Conservation (phyloP, 2,329 filamentous ascomycete genomes). For the Ascochyta clinopodiicola region DNA sequence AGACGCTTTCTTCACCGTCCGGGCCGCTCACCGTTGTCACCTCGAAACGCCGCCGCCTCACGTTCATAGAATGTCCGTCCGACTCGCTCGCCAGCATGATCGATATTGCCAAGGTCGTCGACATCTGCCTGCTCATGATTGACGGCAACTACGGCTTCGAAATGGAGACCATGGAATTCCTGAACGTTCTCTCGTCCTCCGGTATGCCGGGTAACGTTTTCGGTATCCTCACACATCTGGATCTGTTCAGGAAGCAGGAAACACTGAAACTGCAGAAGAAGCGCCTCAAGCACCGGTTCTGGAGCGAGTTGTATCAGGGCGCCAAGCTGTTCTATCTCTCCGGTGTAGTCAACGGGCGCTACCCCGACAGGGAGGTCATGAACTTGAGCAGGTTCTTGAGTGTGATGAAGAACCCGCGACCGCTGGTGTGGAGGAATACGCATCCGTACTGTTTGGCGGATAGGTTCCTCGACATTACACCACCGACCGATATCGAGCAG, state of each 20-base stretch:
- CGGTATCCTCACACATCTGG: constrained; percentile 93
- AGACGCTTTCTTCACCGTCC: constrained; percentile 86
- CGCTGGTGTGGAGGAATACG: constrained; percentile 94
- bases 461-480: constrained; percentile 92
- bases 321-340: constrained; percentile 97
- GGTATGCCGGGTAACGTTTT: constrained; percentile 99
- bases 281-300: constrained; percentile 90
- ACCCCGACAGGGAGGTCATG: constrained; percentile 94
- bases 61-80: constrained; percentile 94
- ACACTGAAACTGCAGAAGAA: constrained; percentile 94
- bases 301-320: constrained; percentile 96
- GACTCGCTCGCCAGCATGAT: constrained; percentile 95
- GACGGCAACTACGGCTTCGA: constrained; percentile 99
- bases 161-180: constrained; percentile 99
- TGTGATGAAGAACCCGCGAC: constrained; percentile 98
- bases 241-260: constrained; percentile 93
- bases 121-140: constrained; percentile 97
- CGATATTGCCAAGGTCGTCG: constrained; percentile 94
- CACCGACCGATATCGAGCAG: constrained; percentile 88
- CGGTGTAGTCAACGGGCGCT: constrained; percentile 94
- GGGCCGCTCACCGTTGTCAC: constrained; percentile 96
- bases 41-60: constrained; percentile 91
- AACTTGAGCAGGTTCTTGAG: constrained; percentile 94
- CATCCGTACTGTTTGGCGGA: constrained; percentile 95
- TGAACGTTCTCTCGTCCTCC: constrained; percentile 90